Conservation (phyloP, 1,284 basidiomycete genomes). For the Phaffia rhodozyma region DNA sequence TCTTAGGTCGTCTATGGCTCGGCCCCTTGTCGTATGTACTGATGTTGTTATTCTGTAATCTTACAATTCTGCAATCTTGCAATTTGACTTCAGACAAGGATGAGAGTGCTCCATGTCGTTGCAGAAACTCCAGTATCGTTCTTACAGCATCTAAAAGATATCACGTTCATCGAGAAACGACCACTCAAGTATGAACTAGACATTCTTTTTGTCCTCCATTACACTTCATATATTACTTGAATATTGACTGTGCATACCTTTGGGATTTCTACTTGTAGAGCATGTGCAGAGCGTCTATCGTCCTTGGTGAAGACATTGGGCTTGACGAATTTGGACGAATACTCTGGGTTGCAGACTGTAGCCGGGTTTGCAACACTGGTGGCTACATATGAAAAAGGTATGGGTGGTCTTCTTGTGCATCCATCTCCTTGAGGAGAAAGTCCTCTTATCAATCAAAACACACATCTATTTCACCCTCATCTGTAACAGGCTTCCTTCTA, state of each 20-base stretch:
- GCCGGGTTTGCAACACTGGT: conserved; percentile 94
- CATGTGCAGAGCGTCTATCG: conserved; percentile 90
- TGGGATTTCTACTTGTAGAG: conserved; percentile 43
- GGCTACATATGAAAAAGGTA: conserved; percentile 94
- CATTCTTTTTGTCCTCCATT: neutral
- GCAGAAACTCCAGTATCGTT: conserved; percentile 99
- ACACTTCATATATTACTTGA: conserved; percentile 7
- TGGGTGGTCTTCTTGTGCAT: conserved; percentile 13
- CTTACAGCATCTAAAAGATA: conserved; percentile 95
- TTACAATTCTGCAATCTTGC: neutral
- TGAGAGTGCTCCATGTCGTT: conserved; percentile 97
- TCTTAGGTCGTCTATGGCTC: neutral
- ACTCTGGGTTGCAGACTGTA: conserved; percentile 83
- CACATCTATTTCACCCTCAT: neutral
- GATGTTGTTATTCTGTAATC: conserved; percentile 5
- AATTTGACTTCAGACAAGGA: conserved; percentile 57
- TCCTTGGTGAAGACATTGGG: conserved; percentile 90
- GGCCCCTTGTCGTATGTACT: neutral
- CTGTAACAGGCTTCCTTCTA: conserved; percentile 68
- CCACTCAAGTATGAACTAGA: conserved; percentile 59
- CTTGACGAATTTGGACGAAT: conserved; percentile 81
- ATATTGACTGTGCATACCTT: conserved; percentile 1
- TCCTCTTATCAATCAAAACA: neutral
- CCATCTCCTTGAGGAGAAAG: conserved; percentile 9
- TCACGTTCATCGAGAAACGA: conserved; percentile 93